phyloP scores from a whole-genome alignment of 164 flowering plant species.

The Berberis thunbergii region DNA sequence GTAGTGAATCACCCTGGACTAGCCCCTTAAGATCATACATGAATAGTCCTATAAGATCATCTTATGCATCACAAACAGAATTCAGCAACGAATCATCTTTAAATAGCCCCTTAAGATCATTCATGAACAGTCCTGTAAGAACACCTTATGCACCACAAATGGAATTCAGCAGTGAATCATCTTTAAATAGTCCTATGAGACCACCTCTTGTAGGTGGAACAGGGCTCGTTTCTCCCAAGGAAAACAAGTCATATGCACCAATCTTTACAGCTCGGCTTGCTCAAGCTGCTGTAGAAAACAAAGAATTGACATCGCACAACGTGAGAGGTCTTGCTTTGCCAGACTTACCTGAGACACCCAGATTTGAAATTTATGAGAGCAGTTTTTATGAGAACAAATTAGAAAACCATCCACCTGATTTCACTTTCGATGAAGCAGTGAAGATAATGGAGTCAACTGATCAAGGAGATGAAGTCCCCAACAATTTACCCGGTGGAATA shows the following conservation, averaged over 20 bases:
- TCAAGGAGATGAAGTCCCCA: too few species aligned
- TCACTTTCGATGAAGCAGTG: constrained; percentile 45
- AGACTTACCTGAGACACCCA: constrained; percentile 32
- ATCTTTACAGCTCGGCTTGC: constrained; percentile 50
- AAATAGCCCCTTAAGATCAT: neutral
- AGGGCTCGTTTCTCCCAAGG: constrained; percentile 33
- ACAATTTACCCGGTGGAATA: too few species aligned
- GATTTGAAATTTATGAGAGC: constrained; percentile 24
- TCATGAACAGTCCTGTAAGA: constrained; percentile 16
- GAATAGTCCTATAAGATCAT: constrained; percentile 16
- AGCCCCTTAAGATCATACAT: constrained; percentile 17
- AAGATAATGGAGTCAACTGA: too few species aligned
- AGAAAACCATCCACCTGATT: constrained; percentile 40
- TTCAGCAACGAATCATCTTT: too few species aligned
- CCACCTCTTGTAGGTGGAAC: too few species aligned
- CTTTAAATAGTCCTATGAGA: too few species aligned
- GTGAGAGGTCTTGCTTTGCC: constrained; percentile 16
- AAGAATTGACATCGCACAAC: constrained; percentile 24
- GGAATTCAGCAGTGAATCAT: constrained; percentile 6
- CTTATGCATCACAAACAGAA: constrained; percentile 33
- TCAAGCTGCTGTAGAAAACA: constrained; percentile 48
- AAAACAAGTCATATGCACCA: constrained; percentile 39
- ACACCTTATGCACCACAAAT: constrained; percentile 29
- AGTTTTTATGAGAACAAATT: constrained; percentile 20
- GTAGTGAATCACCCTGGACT: constrained; percentile 28